Percentiles rank a stretch among this genome's conserved stretches.
Conservation (phyloP, 148 eudicot genomes). For the Bassia scoparia region DNA sequence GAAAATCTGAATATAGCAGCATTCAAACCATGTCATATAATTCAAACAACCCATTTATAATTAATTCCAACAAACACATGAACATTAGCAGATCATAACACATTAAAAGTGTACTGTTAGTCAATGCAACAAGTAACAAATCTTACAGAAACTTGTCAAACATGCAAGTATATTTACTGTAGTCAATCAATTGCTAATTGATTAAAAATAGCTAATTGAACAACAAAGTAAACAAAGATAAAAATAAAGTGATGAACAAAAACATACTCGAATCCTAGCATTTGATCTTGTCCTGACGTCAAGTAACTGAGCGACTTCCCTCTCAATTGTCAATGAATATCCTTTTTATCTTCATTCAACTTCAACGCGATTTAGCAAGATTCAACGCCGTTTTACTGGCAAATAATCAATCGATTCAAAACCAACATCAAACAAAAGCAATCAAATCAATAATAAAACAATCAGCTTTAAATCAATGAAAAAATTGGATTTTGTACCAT, state of each 20-base stretch:
- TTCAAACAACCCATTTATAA: neutral
- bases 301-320: conserved; percentile 82
- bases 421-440: too few species aligned
- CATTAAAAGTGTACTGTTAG: neutral
- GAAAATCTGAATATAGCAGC: neutral
- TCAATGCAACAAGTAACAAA: neutral
- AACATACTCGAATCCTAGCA: conserved; percentile 75
- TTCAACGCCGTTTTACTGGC: conserved; percentile 89
- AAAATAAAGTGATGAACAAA: neutral
- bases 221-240: neutral
- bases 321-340: conserved; percentile 54
- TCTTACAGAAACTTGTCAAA: neutral
- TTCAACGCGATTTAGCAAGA: conserved; percentile 69
- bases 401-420: neutral
- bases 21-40: neutral
- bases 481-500: conserved; percentile 46
- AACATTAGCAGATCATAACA: neutral
- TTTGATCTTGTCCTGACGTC: conserved; percentile 77
- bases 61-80: neutral
- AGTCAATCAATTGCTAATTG: neutral
- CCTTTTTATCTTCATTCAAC: conserved; percentile 82
- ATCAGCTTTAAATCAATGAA: neutral
- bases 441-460: too few species aligned
- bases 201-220: neutral
- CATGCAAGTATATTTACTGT: neutral